Evolutionary conservation across 2,329 filamentous ascomycete species (phyloP), one percentile per base, ranked within the genome.

Genomic region (Myriosclerotinia scirpicola): DNA sequence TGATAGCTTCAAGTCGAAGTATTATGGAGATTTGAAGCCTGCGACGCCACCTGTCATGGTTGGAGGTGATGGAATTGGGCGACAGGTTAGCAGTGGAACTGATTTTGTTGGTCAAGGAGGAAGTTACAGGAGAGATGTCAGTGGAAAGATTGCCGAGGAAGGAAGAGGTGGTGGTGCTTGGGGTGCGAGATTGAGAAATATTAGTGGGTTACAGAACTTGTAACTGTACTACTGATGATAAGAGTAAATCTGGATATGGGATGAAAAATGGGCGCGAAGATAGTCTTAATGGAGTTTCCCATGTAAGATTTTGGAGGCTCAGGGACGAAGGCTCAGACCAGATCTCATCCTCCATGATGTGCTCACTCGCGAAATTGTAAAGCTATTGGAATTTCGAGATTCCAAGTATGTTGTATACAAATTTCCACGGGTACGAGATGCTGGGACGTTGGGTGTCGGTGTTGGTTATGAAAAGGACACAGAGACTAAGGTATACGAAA

Each of bases 131-230:
- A 79, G 89, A 55, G 87, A 89, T 68, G 89, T 91, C 2, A 92
- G 89, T 74, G 90, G 90, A 1, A 91, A 90, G 80, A 78, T 87
- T 65, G 89, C 84, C 0, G 90, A 93, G 76, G 90, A 93, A 75
- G 90, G 90, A 2, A 64, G 74, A 54, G 71, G 71, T 7, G 72
- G 52, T n/a, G 64, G 42, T 22, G 67, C 67, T 30, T 76, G 71
- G 74, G 72, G 68, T 40, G 74, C 75, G 34, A 77, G 76, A 71
- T 75, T 76, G 65, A 75, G 81, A 70, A 81, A 80, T 67, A 75
- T 79, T 15, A 77, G 74, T 40, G 74, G 76, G 54, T 63, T 67
- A 30, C 46, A 65, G 17, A 20, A 38, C 30, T n/a, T 60, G 34
- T 65, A 53, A 40, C 26, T 61, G 5, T 50, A 61, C 34, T 61